Conservation (phyloP, 2,329 filamentous ascomycete genomes). For the Aspergillus nomiae region DNA sequence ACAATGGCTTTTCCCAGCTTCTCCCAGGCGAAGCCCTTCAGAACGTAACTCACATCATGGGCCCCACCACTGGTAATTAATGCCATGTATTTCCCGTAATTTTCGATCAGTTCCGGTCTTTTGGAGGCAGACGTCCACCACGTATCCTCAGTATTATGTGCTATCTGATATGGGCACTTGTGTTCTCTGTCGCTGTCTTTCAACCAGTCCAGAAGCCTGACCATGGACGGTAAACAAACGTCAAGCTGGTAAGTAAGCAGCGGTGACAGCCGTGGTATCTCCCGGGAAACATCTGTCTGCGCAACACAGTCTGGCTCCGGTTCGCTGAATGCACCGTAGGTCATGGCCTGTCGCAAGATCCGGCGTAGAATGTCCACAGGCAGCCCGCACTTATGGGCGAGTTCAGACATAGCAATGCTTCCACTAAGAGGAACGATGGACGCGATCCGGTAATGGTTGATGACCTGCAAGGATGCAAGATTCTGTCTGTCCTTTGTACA, state of each 20-base stretch:
- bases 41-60: background rate
- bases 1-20: background rate
- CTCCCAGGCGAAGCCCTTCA: background rate
- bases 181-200: background rate
- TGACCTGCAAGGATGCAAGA: background rate
- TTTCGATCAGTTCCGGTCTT: background rate
- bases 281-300: background rate
- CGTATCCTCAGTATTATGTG: background rate
- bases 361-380: background rate
- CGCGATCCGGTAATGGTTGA: background rate
- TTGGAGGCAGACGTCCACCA: background rate
- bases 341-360: background rate
- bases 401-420: background rate
- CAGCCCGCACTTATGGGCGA: background rate
- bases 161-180: background rate
- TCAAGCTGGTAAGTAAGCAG: background rate
- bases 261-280: background rate
- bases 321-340: background rate
- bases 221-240: background rate
- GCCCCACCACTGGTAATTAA: background rate
- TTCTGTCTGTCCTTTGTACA: background rate
- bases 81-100: background rate
- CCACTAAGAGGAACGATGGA: background rate
- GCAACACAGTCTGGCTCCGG: background rate
- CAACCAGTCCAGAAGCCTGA: background rate